Base-by-base conservation (phyloP, 352 stramenopile genomes). In the Phytophthora quininea region DNA sequence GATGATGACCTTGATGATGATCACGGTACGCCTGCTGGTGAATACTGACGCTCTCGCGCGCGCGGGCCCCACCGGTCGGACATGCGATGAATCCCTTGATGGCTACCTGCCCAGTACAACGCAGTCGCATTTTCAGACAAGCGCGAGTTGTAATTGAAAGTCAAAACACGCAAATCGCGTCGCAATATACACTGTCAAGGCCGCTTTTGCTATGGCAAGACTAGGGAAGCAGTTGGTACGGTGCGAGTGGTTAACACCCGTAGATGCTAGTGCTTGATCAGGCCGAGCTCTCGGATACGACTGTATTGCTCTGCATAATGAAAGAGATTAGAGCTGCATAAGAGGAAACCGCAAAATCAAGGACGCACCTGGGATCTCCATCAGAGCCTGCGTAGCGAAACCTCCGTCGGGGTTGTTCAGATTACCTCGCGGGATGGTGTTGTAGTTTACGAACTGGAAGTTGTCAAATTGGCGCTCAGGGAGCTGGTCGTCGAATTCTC, bases 381-480 rank as follows among this genome's bases (percentile, higher is more conserved):
- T 82, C 29, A 82, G 71, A 55, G 74, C 74, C 42, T 74, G 62
- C 68, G 80, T 76, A 3, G 74, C 74, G 50, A 82, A 82, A 14
- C 74, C 74, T 47, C 67, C 74, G 45, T 82, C 74, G 6, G 71
- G 74, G 40, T 80, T 80, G 43, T 76, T 60, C 7, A 76, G 60
- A 9, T 69, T 76, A 12, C 70, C 67, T 49, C 58, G 69, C 3
- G 71, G 71, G 32, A 92, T 77, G 1, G 71, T 77, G 54, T 86
- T 90, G 74, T 92, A 95, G 46, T 93, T 81, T 10, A 95, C 84
- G 58, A 93, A 93, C 71, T 95, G 85, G 62, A 95, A 92, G 58
- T 95, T 95, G 71, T 93, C 87, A 46, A 93, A 95, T 29, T 70
- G 71, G 30, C 87, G 82, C 40, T 81, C 45, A 7, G 84, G 80